These are phyloP conservation scores for Pisolithus marmoratus DNA, from an alignment of 768 basidiomycete genomes.

Conservation along the genomic window DNA sequence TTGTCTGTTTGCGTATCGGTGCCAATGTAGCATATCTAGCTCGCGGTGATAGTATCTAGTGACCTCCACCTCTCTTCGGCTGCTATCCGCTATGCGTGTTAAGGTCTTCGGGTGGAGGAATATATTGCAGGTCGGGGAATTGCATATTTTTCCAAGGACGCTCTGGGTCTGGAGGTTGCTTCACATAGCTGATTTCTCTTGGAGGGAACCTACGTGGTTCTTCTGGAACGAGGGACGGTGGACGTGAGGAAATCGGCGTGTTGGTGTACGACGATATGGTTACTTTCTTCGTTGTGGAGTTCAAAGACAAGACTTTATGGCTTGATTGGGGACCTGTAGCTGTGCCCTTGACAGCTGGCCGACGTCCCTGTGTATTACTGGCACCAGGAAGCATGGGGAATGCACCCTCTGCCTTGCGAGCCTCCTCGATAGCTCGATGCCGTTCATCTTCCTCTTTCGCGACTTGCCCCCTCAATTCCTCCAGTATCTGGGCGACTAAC, in stretches of 20 bases:
- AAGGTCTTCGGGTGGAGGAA: constrained; percentile 20
- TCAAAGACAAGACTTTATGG: constrained; percentile 58
- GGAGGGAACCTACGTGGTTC: constrained; percentile 36
- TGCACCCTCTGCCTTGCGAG: constrained; percentile 47
- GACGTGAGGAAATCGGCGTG: constrained; percentile 27
- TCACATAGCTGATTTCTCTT: constrained; percentile 32
- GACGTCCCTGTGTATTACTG: constrained; percentile 2
- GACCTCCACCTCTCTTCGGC: background rate
- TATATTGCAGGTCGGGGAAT: constrained; percentile 31
- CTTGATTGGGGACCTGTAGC: constrained; percentile 32
- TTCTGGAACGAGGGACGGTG: constrained; percentile 32
- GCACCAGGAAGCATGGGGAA: constrained; percentile 48
- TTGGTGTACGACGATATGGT: constrained; percentile 47
- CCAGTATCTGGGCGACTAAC: constrained; percentile 40
- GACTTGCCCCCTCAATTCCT: constrained; percentile 38
- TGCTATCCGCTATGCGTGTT: background rate
- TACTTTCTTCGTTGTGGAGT: constrained; percentile 45
- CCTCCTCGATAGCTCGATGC: constrained; percentile 42
- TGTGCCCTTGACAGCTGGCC: constrained; percentile 3
- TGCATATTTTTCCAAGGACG: constrained; percentile 43
- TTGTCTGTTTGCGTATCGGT: background rate
- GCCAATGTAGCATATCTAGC: background rate
- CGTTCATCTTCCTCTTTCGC: constrained; percentile 45
- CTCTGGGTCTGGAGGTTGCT: constrained; percentile 16
- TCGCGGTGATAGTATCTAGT: no score